Percentiles rank a stretch among this genome's conserved stretches.
Evolutionary conservation across 1,139 yeast species (phyloP).

Genomic region (Suhomyces ambrosiae): DNA sequence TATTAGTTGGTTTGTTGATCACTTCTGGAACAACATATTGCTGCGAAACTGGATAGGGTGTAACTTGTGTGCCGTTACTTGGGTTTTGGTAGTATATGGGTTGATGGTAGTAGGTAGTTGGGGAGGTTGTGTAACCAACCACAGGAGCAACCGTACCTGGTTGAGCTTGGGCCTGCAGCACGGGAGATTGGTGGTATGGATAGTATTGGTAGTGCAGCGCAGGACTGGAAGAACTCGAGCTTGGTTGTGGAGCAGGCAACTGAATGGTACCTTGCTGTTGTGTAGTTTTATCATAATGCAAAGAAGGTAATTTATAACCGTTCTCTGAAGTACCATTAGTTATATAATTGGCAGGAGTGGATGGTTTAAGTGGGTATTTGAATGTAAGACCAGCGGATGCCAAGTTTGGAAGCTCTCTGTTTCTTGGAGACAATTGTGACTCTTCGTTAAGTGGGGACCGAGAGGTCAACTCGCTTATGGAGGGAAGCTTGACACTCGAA

Average conservation of each 20-base stretch:
- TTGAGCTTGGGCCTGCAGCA: conserved; percentile 14
- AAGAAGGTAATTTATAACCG: conserved; percentile 20
- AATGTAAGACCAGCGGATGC: conserved; percentile 11
- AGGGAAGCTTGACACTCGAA: conserved; percentile 30
- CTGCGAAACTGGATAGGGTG: conserved; percentile 12
- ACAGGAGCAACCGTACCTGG: conserved; percentile 12
- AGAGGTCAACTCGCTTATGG: conserved; percentile 39
- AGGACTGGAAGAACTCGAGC: conserved; percentile 16
- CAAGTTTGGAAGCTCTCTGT: conserved; percentile 12
- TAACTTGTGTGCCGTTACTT: conserved; percentile 8
- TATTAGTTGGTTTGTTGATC: conserved; percentile 39
- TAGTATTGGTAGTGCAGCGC: conserved; percentile 19
- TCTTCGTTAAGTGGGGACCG: conserved; percentile 18
- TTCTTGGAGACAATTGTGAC: conserved; percentile 14
- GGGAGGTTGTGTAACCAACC: conserved; percentile 11
- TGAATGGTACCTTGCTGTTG: conserved; percentile 8
- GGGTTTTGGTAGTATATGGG: conserved; percentile 17
- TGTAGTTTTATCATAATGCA: conserved; percentile 12
- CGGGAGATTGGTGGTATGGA: conserved; percentile 13
- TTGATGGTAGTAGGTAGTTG: conserved; percentile 17
- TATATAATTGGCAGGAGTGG: conserved; percentile 20
- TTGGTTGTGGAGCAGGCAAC: conserved; percentile 10
- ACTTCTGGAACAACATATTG: conserved; percentile 37
- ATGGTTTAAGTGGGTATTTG: conserved; percentile 18
- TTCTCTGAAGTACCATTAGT: conserved; percentile 7